A percentile compares a stretch with the other conserved stretches of the same genome.
phyloP scores from a whole-genome alignment of 345 rosid species.

The Noccaea caerulescens region DNA sequence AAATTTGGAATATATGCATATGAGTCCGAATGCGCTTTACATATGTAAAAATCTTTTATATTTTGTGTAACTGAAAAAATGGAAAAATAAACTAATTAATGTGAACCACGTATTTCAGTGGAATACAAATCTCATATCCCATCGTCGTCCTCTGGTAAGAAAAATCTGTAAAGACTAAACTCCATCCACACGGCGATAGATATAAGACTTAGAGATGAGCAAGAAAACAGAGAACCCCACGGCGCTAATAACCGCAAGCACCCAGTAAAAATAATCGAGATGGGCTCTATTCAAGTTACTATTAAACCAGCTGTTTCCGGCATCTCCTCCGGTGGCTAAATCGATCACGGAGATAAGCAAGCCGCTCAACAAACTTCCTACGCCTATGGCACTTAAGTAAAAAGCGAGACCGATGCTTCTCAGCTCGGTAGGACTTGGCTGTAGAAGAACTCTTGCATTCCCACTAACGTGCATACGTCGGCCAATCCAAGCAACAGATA shows the following conservation, averaged over 20 bases:
- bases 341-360: constrained; percentile 48
- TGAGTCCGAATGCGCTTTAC: too few species aligned
- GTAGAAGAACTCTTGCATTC: constrained; percentile 53
- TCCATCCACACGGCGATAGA: constrained; percentile 12
- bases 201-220: constrained; percentile 25
- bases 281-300: constrained; percentile 61
- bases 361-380: constrained; percentile 55
- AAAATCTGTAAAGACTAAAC: constrained; percentile 15
- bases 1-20: too few species aligned
- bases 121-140: too few species aligned
- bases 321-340: constrained; percentile 37
- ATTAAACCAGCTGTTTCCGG: constrained; percentile 53
- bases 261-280: constrained; percentile 60
- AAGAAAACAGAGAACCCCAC: constrained; percentile 23
- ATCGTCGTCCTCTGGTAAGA: too few species aligned
- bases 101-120: too few species aligned
- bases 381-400: constrained; percentile 43
- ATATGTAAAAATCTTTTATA: too few species aligned
- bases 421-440: constrained; percentile 46
- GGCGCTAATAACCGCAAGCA: constrained; percentile 51
- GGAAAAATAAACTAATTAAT: too few species aligned
- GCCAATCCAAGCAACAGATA: constrained; percentile 40
- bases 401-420: constrained; percentile 48
- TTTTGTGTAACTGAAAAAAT: too few species aligned
- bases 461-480: constrained; percentile 41